Percentiles rank a stretch among this genome's conserved stretches.
Evolutionary conservation across 108 stramenopile genomes (phyloP).

Genomic region (Licmophora abbreviata): DNA sequence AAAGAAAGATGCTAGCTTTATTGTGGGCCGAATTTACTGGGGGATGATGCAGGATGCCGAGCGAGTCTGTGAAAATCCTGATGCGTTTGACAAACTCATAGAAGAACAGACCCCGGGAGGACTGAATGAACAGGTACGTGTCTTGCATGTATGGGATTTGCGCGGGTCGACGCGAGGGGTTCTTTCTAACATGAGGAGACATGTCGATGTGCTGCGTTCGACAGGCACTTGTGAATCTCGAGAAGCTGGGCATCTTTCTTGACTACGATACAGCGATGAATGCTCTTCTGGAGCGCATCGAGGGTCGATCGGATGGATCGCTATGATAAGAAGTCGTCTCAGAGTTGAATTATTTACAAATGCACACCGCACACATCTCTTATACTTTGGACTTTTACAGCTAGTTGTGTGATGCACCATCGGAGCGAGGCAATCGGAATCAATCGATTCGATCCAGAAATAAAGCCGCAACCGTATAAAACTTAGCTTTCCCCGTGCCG

Average conservation of each 20-base stretch:
- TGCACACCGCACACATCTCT: no score
- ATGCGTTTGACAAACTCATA: slow-evolving; percentile 61
- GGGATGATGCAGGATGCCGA: slow-evolving; percentile 65
- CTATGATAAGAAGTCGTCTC: neutral
- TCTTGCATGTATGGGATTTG: no score
- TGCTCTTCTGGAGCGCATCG: slow-evolving; percentile 45
- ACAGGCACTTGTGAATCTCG: slow-evolving; percentile 56
- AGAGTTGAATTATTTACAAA: no score
- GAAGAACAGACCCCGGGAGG: slow-evolving; percentile 83
- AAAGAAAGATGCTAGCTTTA: slow-evolving; percentile 24
- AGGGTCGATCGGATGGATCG: slow-evolving; percentile 57
- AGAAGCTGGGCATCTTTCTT: slow-evolving; percentile 41
- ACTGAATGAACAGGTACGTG: slow-evolving; percentile 75
- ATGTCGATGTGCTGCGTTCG: no score
- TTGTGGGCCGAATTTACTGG: slow-evolving; percentile 44
- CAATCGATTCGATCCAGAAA: no score
- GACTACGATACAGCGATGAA: slow-evolving; percentile 52
- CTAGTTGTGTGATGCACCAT: no score
- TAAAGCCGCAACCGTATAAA: no score
- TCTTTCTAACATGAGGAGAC: no score
- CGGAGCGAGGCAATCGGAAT: no score
- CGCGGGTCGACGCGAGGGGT: no score
- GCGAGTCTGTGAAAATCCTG: slow-evolving; percentile 21
- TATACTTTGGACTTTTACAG: no score
- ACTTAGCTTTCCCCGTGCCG: slow-evolving; percentile 54